phyloP scores from a whole-genome alignment of 2,329 filamentous ascomycete species.

The Pezicula carpinea region DNA sequence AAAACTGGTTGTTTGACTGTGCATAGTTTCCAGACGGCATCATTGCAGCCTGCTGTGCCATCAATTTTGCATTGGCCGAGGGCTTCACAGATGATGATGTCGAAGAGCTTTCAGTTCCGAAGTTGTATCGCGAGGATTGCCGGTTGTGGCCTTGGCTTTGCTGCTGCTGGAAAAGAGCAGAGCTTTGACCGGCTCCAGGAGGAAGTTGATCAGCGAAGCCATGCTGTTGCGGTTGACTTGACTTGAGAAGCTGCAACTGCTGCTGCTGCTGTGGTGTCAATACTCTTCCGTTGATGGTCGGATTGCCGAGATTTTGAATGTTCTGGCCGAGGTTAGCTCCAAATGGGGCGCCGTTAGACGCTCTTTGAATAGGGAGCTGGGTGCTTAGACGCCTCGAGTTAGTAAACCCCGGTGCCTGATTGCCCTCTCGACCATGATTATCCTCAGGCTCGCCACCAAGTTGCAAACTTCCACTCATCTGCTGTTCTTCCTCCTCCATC shows the following conservation, averaged over 20 bases:
- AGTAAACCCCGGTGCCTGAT: conserved; percentile 35
- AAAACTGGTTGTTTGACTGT: conserved; percentile 66
- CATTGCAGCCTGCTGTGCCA: conserved; percentile 86
- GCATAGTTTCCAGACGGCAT: conserved; percentile 56
- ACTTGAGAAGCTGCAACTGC: conserved; percentile 55
- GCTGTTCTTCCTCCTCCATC: conserved; percentile 68
- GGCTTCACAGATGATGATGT: conserved; percentile 63
- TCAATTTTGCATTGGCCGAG: conserved; percentile 71
- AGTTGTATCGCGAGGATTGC: conserved; percentile 83
- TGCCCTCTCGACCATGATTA: conserved; percentile 45
- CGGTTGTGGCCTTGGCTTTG: conserved; percentile 59
- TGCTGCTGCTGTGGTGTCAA: conserved; percentile 79
- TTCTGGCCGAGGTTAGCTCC: conserved; percentile 45
- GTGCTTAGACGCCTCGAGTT: conserved; percentile 58
- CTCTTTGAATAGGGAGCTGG: conserved; percentile 73
- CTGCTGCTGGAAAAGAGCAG: conserved; percentile 50
- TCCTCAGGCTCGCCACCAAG: conserved; percentile 92
- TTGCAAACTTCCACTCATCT: conserved; percentile 72
- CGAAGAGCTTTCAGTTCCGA: conserved; percentile 69
- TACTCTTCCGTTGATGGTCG: conserved; percentile 63
- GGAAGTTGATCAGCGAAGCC: conserved; percentile 58
- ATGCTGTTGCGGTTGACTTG: conserved; percentile 29
- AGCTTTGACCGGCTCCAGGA: conserved; percentile 47
- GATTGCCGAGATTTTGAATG: conserved; percentile 46
- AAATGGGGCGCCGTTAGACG: conserved; percentile 46